phyloP scores from a whole-genome alignment of 805 yeast genomes.

The Wickerhamiella allomyrinae region DNA sequence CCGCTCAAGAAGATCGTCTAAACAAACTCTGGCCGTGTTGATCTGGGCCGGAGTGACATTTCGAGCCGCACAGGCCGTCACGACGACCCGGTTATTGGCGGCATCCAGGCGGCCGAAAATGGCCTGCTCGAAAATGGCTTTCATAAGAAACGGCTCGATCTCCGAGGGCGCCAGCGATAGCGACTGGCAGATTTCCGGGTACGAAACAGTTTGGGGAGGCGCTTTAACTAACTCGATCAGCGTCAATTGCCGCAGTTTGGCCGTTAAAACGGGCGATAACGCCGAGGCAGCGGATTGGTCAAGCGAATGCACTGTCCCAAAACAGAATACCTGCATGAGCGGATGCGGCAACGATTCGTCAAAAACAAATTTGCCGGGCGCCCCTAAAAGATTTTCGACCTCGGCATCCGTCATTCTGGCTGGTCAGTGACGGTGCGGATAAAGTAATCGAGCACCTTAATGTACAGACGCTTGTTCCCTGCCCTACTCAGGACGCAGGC shows the following conservation, averaged over 20 bases:
- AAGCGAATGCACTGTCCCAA: background rate
- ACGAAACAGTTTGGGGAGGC: slow-evolving; percentile 4
- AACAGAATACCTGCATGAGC: background rate
- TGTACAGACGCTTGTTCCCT: background rate
- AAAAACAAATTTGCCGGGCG: slow-evolving; percentile 2
- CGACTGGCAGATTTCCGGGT: slow-evolving; percentile 7
- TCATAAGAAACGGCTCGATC: slow-evolving; percentile 16
- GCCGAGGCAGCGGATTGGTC: slow-evolving; percentile 4
- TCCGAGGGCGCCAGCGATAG: slow-evolving; percentile 9
- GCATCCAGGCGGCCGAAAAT: slow-evolving; percentile 18
- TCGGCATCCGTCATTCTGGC: background rate
- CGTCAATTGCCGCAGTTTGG: slow-evolving; percentile 16
- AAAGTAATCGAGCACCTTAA: background rate
- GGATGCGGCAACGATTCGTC: background rate
- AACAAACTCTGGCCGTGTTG: slow-evolving; percentile 8
- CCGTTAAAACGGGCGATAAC: slow-evolving; percentile 4
- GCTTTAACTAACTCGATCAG: slow-evolving; percentile 13
- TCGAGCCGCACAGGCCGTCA: slow-evolving; percentile 12
- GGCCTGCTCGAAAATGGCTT: slow-evolving; percentile 16
- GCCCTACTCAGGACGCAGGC: background rate
- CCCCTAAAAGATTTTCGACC: background rate
- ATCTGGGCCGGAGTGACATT: slow-evolving; percentile 13
- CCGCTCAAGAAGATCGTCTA: slow-evolving; percentile 7
- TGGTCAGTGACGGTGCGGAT: background rate
- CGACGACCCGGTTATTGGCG: slow-evolving; percentile 10